A percentile compares a stretch with the other conserved stretches of the same genome.
phyloP scores from a whole-genome alignment of 1,284 basidiomycete genomes.

The Naganishia albida region DNA sequence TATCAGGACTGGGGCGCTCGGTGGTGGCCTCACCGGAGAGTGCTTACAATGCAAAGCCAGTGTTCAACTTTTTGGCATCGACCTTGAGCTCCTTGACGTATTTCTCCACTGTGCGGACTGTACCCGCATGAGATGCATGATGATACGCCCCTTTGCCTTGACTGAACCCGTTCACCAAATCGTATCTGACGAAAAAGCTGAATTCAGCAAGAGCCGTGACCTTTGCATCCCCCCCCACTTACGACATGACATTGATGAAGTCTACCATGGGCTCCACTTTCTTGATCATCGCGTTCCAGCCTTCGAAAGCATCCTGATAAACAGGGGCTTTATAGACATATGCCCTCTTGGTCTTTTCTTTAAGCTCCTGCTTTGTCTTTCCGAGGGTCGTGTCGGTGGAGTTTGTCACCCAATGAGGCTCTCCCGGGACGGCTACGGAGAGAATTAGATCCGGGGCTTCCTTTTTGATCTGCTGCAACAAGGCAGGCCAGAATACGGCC shows the following conservation, averaged over 20 bases:
- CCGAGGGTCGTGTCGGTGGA: neutral
- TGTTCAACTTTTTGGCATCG: neutral
- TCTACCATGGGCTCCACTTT: neutral
- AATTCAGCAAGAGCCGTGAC: neutral
- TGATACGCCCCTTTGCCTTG: neutral
- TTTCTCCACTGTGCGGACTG: neutral
- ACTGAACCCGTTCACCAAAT: constrained; percentile 6
- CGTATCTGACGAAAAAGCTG: neutral
- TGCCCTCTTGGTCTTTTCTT: too few species aligned
- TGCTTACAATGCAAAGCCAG: constrained; percentile 6
- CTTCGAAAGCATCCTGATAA: neutral
- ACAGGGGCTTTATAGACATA: too few species aligned
- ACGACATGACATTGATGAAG: constrained; percentile 23
- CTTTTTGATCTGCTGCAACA: neutral
- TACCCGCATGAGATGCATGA: constrained; percentile 7
- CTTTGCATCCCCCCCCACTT: neutral
- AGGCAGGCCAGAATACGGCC: neutral
- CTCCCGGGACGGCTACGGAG: constrained; percentile 1
- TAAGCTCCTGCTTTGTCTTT: too few species aligned
- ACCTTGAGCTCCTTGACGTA: neutral
- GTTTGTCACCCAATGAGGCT: neutral
- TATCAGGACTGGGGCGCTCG: neutral
- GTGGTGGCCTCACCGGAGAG: neutral
- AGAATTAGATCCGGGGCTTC: constrained; percentile 5
- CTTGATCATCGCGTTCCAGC: neutral